phyloP scores from a whole-genome alignment of 257 asterid species.

The Phtheirospermum japonicum region DNA sequence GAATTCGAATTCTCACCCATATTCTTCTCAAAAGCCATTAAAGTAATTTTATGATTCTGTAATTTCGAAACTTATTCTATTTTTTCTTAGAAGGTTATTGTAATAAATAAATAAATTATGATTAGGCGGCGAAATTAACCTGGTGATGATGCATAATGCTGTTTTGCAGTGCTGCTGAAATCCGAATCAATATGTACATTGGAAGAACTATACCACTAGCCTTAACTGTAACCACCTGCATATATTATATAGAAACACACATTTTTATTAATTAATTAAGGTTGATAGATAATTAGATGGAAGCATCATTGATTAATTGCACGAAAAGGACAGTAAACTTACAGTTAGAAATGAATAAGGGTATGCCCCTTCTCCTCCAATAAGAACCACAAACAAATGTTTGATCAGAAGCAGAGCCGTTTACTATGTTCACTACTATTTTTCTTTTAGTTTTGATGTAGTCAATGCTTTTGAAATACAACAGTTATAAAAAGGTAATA shows the following conservation, averaged over 20 bases:
- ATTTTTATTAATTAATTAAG: neutral
- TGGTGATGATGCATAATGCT: constrained; percentile 40
- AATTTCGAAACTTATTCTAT: too few relatives aligned
- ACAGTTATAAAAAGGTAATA: too few relatives aligned
- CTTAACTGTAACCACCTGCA: constrained; percentile 60
- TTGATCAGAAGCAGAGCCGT: constrained; percentile 45
- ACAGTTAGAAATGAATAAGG: constrained; percentile 77
- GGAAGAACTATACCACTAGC: constrained; percentile 75
- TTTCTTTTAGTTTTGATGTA: too few relatives aligned
- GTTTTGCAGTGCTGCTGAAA: constrained; percentile 49
- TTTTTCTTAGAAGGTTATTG: too few relatives aligned
- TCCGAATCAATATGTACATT: constrained; percentile 62
- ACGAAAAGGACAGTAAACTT: constrained; percentile 29
- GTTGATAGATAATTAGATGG: neutral
- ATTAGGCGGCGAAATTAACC: constrained; percentile 27
- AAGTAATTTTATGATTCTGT: too few relatives aligned
- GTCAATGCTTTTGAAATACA: too few relatives aligned
- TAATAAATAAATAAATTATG: neutral
- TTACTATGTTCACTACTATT: too few relatives aligned
- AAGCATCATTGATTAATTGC: neutral
- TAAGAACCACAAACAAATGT: constrained; percentile 49
- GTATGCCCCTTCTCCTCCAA: constrained; percentile 47
- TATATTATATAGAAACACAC: neutral
- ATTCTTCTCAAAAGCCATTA: too few relatives aligned
- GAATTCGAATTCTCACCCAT: too few relatives aligned